Evolutionary conservation across 805 yeast genomes (phyloP).

Genomic region (Suhomyces prunicola): DNA sequence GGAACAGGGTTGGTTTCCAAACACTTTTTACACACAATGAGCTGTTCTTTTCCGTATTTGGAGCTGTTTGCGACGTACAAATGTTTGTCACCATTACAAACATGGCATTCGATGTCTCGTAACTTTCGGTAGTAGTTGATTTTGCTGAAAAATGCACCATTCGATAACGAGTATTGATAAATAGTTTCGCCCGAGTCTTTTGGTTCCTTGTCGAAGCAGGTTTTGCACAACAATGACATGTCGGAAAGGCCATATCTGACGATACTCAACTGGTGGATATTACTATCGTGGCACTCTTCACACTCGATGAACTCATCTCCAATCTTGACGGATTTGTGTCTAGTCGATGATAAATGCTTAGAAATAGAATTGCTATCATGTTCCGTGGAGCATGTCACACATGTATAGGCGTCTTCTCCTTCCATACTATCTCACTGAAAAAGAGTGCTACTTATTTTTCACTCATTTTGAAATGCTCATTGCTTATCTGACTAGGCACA

Average conservation of each 20-base stretch:
- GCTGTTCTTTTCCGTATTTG: conserved; percentile 12
- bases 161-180: conserved; percentile 48
- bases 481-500: neutral
- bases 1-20: conserved; percentile 15
- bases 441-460: neutral
- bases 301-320: conserved; percentile 47
- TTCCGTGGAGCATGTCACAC: conserved; percentile 44
- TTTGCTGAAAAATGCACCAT: conserved; percentile 53
- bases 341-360: conserved; percentile 50
- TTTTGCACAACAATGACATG: conserved; percentile 47
- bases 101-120: conserved; percentile 48
- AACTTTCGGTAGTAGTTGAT: conserved; percentile 47
- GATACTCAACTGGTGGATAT: conserved; percentile 51
- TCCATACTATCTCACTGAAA: neutral
- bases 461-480: neutral
- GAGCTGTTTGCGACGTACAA: conserved; percentile 32
- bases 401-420: conserved; percentile 26
- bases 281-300: conserved; percentile 53
- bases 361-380: conserved; percentile 39
- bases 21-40: conserved; percentile 46
- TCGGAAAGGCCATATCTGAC: conserved; percentile 55
- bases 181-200: conserved; percentile 37
- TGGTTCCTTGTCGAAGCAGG: conserved; percentile 40
- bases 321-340: conserved; percentile 48
- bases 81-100: conserved; percentile 42